Percentiles rank a stretch among this genome's conserved stretches.
These are phyloP conservation scores for Neurospora sp. DNA, from an alignment of 495 filamentous ascomycete species.

Conservation along the genomic window DNA sequence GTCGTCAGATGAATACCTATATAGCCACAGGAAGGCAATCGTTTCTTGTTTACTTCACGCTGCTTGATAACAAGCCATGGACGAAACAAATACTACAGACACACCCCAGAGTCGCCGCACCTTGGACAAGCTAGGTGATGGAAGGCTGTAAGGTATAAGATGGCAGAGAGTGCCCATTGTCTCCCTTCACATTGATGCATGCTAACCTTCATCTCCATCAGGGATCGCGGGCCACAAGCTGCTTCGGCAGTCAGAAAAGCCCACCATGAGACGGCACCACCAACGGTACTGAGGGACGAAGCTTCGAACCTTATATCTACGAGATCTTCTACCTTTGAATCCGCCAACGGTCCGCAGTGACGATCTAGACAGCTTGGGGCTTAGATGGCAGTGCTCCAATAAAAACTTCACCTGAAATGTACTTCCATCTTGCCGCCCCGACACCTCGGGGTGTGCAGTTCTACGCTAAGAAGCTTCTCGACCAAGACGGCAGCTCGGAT, in stretches of 20 bases:
- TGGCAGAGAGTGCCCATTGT: neutral
- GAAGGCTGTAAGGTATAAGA: neutral
- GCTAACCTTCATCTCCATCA: neutral
- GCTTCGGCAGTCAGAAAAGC: neutral
- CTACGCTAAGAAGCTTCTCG: neutral
- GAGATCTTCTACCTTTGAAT: neutral
- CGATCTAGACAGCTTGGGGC: neutral
- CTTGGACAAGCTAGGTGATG: neutral
- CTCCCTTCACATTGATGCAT: neutral
- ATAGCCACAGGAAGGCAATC: neutral
- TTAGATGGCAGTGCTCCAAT: neutral
- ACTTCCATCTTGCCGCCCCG: neutral
- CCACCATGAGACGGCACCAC: neutral
- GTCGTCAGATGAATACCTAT: neutral
- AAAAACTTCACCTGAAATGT: neutral
- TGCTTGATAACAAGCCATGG: neutral
- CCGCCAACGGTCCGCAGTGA: neutral
- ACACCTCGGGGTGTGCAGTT: neutral
- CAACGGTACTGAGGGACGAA: neutral
- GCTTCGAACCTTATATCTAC: neutral
- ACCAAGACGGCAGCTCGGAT: neutral
- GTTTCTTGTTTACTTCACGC: neutral
- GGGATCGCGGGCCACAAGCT: neutral
- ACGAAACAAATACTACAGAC: neutral
- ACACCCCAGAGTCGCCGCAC: neutral